Base-by-base conservation (phyloP, 352 stramenopile genomes). In the Phytophthora pistaciae region DNA sequence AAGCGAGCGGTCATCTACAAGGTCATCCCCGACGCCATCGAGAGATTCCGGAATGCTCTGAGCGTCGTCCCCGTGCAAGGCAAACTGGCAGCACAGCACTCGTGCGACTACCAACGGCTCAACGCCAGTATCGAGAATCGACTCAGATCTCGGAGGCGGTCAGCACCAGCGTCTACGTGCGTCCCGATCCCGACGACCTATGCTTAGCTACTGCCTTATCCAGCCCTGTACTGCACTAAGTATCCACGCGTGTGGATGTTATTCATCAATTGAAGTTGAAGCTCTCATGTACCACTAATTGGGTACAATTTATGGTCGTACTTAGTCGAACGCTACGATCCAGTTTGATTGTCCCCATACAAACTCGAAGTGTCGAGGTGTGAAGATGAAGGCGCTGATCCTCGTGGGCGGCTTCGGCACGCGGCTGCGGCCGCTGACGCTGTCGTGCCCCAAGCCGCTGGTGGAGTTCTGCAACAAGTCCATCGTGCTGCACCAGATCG, bases 381-480 rank as follows among this genome's bases (percentile, higher is more conserved):
- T 44, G 53, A 49, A 67, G 42, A 97, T 97, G 92, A 97, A 97
- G 83, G 92, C 91, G 70, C 68, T 97, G 78, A 97, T 97, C 66
- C 82, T 97, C 33, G 90, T 97, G 31, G 92, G 92, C 18, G 92
- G 92, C 65, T 97, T 96, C 72, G 92, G 92, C 60, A 97, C 92
- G 77, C 87, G 91, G 55, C 81, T 97, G 73, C 90, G 91, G 42
- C 91, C 91, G 68, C 88, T 97, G 25, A 97, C 91, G 56, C 88
- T 97, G 49, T 97, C 91, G 53, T 96, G 88, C 48, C 89, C 91
- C 52, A 97, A 97, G 80, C 91, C 91, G 31, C 79, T 97, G 25
- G 91, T 97, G 48, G 91, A 97, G 70, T 97, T 97, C 77, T 96
- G 88, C 79, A 97, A 97, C 80, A 97, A 96, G 58, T 90, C 91